phyloP scores from a whole-genome alignment of 306 rosid species.

The Amphicarpaea edgeworthii region DNA sequence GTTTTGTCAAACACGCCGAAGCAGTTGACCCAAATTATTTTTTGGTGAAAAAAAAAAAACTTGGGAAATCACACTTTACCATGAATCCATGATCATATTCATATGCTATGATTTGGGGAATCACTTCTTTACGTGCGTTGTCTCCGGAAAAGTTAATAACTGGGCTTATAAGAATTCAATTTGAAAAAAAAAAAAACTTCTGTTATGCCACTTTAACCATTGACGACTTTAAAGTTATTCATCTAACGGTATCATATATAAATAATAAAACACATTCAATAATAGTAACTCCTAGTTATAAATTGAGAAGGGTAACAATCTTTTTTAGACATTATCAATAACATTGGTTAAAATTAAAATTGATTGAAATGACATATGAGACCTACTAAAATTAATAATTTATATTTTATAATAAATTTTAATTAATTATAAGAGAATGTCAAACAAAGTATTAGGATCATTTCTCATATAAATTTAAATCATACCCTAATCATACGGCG shows the following conservation, averaged over 20 bases:
- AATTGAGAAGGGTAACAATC: no score
- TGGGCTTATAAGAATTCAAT: not conserved
- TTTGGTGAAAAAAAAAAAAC: no score
- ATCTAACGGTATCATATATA: not conserved
- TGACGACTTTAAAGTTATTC: not conserved
- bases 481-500: slow-evolving; percentile 29
- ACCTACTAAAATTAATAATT: no score
- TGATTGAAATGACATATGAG: no score
- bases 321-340: no score
- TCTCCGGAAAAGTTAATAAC: not conserved
- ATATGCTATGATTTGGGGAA: not conserved
- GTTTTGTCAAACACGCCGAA: slow-evolving; percentile 8
- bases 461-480: slow-evolving; percentile 17
- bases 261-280: not conserved
- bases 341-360: no score
- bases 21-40: slow-evolving; percentile 28
- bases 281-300: no score
- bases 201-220: not conserved
- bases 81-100: no score
- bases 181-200: not conserved
- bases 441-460: no score
- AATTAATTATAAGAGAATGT: no score
- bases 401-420: no score
- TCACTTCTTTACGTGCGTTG: not conserved
- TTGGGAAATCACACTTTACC: not conserved